A percentile compares a stretch with the other conserved stretches of the same genome.
Conservation (phyloP, 208 protist genomes). For the Naegleria fowleri region DNA sequence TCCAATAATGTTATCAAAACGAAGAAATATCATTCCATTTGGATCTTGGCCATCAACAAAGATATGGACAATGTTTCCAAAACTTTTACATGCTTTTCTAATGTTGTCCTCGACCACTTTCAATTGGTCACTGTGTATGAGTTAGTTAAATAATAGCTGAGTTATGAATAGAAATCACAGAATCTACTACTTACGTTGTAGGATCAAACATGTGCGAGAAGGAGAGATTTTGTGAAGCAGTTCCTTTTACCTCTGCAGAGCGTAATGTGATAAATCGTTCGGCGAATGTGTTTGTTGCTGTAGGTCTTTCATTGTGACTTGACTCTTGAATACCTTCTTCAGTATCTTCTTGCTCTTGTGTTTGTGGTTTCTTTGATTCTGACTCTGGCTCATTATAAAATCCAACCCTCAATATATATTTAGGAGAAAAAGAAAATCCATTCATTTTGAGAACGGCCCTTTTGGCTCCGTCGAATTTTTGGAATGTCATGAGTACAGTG, state of each 20-base stretch:
- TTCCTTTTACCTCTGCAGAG: not conserved
- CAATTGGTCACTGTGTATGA: not conserved
- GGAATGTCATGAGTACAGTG: not conserved
- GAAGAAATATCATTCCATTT: not conserved
- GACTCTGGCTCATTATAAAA: not conserved
- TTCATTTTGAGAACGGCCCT: not conserved
- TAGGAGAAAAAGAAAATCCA: not conserved
- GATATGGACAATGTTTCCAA: slow-evolving; percentile 2
- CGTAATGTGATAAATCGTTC: not conserved
- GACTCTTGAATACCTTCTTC: not conserved
- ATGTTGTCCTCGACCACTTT: not conserved
- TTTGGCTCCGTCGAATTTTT: not conserved
- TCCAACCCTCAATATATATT: not conserved
- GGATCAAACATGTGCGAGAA: slow-evolving; percentile 17
- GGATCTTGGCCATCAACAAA: not conserved
- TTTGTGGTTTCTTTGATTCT: not conserved
- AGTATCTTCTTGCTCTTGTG: not conserved
- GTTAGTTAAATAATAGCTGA: not conserved
- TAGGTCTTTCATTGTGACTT: not conserved
- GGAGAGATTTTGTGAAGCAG: not conserved
- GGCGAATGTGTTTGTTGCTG: not conserved
- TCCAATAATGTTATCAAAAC: not conserved
- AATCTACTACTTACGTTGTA: not conserved
- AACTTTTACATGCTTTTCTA: not conserved
- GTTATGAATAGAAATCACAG: not conserved